These are phyloP conservation scores for Digitaria exilis DNA, from an alignment of 202 grass and related monocot genomes.

Conservation along the genomic window DNA sequence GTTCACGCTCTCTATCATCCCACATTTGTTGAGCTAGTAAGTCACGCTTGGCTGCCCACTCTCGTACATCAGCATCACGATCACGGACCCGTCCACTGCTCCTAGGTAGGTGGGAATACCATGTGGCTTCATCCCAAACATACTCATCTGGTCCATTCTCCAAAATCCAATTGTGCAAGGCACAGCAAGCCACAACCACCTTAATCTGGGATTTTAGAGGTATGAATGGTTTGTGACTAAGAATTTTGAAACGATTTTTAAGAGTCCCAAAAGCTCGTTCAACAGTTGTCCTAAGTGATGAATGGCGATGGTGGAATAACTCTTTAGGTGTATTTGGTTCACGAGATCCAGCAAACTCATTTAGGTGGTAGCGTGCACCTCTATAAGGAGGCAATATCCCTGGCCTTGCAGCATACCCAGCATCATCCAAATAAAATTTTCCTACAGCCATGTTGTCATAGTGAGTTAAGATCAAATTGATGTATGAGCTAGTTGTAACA, in stretches of 20 bases:
- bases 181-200: background rate
- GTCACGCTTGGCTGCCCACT: background rate
- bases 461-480: background rate
- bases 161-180: slow-evolving; percentile 9
- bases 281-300: background rate
- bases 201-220: background rate
- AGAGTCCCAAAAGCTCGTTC: background rate
- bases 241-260: background rate
- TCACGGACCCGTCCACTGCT: background rate
- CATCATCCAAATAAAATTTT: slow-evolving; percentile 23
- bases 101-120: background rate
- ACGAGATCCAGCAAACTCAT: background rate
- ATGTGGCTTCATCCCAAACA: background rate
- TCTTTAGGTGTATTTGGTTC: background rate
- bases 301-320: background rate
- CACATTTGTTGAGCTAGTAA: background rate
- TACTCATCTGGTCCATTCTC: background rate
- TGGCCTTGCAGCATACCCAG: background rate
- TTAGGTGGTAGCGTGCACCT: background rate
- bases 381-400: background rate
- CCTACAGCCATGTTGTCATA: background rate
- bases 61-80: background rate
- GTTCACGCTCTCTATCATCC: background rate
- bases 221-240: background rate
- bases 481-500: background rate